phyloP scores from a whole-genome alignment of 2,329 filamentous ascomycete genomes.

The Elsinoe batatas region DNA sequence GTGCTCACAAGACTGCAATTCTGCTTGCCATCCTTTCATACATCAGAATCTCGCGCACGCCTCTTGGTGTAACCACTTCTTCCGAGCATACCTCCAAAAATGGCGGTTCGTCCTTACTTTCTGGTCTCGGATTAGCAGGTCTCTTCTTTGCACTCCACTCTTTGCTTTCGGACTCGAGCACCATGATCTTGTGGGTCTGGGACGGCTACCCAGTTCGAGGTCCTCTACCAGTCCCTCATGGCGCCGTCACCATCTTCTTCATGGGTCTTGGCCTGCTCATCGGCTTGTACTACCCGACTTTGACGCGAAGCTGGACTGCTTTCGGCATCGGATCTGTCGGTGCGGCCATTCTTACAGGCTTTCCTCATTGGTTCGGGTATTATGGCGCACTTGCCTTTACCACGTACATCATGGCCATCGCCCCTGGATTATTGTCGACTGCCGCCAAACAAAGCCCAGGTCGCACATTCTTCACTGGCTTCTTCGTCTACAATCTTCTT shows the following conservation, averaged over 20 bases:
- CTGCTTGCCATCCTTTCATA: conserved; percentile 65
- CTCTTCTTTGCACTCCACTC: conserved; percentile 86
- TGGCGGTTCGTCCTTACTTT: conserved; percentile 55
- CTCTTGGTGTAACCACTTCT: conserved; percentile 10
- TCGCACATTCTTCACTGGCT: conserved; percentile 75
- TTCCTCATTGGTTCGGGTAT: conserved; percentile 78
- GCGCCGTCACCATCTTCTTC: conserved; percentile 70
- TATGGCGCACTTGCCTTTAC: conserved; percentile 69
- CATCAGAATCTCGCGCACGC: conserved; percentile 14
- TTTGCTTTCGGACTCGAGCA: conserved; percentile 89
- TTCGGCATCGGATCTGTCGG: conserved; percentile 71
- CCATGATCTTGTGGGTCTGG: conserved; percentile 98
- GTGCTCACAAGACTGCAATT: conserved; percentile 80
- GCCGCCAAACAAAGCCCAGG: conserved; percentile 69
- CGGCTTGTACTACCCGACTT: conserved; percentile 61
- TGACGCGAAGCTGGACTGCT: conserved; percentile 68
- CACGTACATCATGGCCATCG: conserved; percentile 70
- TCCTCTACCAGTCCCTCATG: conserved; percentile 80
- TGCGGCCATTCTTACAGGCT: conserved; percentile 66
- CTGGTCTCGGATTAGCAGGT: conserved; percentile 70
- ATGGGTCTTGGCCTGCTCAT: conserved; percentile 75
- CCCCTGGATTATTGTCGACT: conserved; percentile 63
- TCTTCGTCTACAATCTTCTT: conserved; percentile 85
- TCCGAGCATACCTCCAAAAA: background rate
- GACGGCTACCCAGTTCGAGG: conserved; percentile 87